These are phyloP conservation scores for Thermothielavioides terrestris DNA, from an alignment of 495 filamentous ascomycete genomes.

Conservation along the genomic window DNA sequence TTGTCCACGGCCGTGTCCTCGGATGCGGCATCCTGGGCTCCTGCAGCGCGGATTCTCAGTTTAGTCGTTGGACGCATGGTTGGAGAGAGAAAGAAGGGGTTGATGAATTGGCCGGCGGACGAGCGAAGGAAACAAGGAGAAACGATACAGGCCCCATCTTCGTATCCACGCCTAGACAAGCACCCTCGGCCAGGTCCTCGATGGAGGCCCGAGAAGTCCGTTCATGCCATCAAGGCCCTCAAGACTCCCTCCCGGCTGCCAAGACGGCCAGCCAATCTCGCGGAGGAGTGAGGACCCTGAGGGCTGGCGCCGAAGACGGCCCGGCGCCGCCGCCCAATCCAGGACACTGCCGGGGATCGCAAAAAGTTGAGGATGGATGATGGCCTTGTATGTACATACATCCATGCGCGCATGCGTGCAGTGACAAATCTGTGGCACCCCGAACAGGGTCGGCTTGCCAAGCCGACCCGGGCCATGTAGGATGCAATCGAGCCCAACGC, in stretches of 20 bases:
- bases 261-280: too few species aligned
- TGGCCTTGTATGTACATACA: neutral
- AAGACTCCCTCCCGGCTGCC: neutral
- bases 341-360: neutral
- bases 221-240: neutral
- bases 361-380: too few species aligned
- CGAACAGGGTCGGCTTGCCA: neutral
- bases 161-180: neutral
- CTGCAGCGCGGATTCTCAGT: neutral
- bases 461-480: neutral
- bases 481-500: too few species aligned
- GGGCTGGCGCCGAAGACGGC: neutral
- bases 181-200: too few species aligned
- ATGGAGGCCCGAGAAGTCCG: too few species aligned
- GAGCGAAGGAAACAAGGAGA: neutral
- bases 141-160: neutral
- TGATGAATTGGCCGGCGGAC: neutral
- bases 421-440: conserved; percentile 10
- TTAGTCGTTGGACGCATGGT: conserved; percentile 6
- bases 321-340: neutral
- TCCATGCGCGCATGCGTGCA: too few species aligned
- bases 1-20: conserved; percentile 14
- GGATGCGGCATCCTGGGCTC: neutral
- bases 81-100: neutral
- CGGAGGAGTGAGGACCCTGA: neutral